A percentile compares a stretch with the other conserved stretches of the same genome.
phyloP scores from a whole-genome alignment of 352 stramenopile species.

The Globisporangium iwayamae region DNA sequence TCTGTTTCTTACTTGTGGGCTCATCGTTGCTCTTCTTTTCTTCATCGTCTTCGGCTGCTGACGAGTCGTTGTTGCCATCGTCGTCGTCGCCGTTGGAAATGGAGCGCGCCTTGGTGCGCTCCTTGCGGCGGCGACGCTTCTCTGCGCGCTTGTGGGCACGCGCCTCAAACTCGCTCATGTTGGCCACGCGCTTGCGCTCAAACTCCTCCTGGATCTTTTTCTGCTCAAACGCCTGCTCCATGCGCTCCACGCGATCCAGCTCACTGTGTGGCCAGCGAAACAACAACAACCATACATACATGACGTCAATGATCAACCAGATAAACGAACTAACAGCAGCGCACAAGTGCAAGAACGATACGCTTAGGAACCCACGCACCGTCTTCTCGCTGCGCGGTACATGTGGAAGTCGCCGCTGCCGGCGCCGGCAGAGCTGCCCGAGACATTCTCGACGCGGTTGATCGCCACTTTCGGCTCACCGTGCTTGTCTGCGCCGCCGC shows the following conservation, averaged over 20 bases:
- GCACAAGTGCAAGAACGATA: background rate
- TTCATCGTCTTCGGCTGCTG: background rate
- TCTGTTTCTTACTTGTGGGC: constrained; percentile 17
- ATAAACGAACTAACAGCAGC: background rate
- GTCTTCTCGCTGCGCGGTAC: constrained; percentile 91
- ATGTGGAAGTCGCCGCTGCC: constrained; percentile 96
- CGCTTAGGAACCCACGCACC: constrained; percentile 21
- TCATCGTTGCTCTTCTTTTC: background rate
- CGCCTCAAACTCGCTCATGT: constrained; percentile 63
- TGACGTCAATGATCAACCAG: background rate
- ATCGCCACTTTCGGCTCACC: constrained; percentile 40
- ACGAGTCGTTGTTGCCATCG: constrained; percentile 10
- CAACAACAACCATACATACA: background rate
- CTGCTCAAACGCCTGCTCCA: constrained; percentile 84
- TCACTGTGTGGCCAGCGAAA: constrained; percentile 47
- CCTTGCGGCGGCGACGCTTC: constrained; percentile 72
- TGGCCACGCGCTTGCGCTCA: constrained; percentile 59
- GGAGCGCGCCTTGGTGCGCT: constrained; percentile 51
- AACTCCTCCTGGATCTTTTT: constrained; percentile 64
- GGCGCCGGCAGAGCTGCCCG: constrained; percentile 91
- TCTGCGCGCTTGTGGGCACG: constrained; percentile 69
- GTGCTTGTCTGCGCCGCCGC: constrained; percentile 14
- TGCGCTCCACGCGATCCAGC: constrained; percentile 86
- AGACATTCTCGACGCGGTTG: constrained; percentile 93
- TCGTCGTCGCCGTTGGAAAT: constrained; percentile 22